Base-by-base conservation (phyloP, 2,329 filamentous ascomycete species). In the Pyrenochaeta sp. region DNA sequence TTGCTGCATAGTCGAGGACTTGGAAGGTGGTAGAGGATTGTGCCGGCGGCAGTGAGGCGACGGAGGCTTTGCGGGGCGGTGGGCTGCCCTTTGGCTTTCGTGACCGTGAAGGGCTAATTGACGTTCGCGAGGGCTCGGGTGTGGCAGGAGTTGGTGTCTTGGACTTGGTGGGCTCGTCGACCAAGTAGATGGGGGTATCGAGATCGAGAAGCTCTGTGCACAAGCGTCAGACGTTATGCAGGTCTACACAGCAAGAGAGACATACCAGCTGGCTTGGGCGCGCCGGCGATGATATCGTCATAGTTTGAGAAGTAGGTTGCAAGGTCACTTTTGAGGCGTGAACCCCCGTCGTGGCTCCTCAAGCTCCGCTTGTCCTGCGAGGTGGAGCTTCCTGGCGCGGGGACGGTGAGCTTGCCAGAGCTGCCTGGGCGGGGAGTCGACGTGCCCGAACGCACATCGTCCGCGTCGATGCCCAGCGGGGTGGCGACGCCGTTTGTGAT, bases 301-400 rank as follows among this genome's bases (percentile, higher is more conserved):
- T 97, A 98, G 69, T 96, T 93, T 46, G 90, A 88, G 71, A 98
- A 97, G 78, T 97, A 98, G 42, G 87, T 85, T 32, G 92, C 89
- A 56, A 98, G 83, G 71, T 97, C 93, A 77, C 92, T 97, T 82
- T 96, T 97, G 78, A 92, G 89, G 64, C 91, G 85, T 45, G 89
- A 89, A 10, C 89, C 90, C 67, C 84, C 85, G 72, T 96, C 92
- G 68, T 96, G 90, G 46, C 92, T 96, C 58, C 94, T 86, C 73
- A 97, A 80, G 72, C 92, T 94, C 68, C 93, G 80, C 74, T 85
- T 89, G 63, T 90, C 88, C 56, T 87, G 59, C 21, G 56, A 51
- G 5, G 44, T 44, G 31, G 51, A 60, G 48, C 44, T 39, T 7
- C 33, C 55, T 31, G 53, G 49, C 49, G 57, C 54, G 68, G 75